Evolutionary conservation across 495 filamentous ascomycete genomes (phyloP), one percentile per base, ranked within the genome.

Genomic region (Penicillium pancosmium): DNA sequence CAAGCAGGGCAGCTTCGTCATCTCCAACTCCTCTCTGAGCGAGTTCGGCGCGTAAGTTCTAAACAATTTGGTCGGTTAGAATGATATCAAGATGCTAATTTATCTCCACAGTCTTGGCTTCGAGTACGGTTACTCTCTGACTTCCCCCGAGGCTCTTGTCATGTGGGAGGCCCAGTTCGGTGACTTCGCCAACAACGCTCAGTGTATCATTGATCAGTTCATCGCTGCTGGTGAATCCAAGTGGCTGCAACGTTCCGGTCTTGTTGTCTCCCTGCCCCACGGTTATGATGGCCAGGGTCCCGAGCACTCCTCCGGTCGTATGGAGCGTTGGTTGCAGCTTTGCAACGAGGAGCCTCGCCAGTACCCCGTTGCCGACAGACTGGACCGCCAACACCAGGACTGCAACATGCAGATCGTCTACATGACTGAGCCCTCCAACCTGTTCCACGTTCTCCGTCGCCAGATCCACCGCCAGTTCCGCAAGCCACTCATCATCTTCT

Each of bases 121-220:
- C 71, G 94, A 98, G 74, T 98, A 98, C 68, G 94, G 94, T 66
- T 98, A 98, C 80, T 98, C 95, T 9, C 77, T 98, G 48, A 95
- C 91, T 55, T 97, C 95, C 46, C 94, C 94, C 40, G 93, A 96
- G 72, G 94, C 93, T 41, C 84, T 98, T 31, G 92, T 98, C 59
- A 93, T 98, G 84, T 98, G 94, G 94, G 94, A 98, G 76, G 94
- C 94, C 34, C 94, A 98, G 78, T 98, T 98, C 73, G 94, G 94
- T 80, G 94, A 98, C 76, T 98, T 98, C 64, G 94, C 93, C 80
- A 98, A 98, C 84, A 98, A 97, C 75, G 91, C 93, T 46, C 94
- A 98, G 75, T 96, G 92, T 73, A 95, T 98, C 78, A 92, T 97
- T 69, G 94, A 98, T 75, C 94, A 98, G 78, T 98, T 98, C 78